Evolutionary conservation across 1,139 yeast genomes (phyloP), one percentile per base, ranked within the genome.

Genomic region (Sugiyamaella xylanicola): DNA sequence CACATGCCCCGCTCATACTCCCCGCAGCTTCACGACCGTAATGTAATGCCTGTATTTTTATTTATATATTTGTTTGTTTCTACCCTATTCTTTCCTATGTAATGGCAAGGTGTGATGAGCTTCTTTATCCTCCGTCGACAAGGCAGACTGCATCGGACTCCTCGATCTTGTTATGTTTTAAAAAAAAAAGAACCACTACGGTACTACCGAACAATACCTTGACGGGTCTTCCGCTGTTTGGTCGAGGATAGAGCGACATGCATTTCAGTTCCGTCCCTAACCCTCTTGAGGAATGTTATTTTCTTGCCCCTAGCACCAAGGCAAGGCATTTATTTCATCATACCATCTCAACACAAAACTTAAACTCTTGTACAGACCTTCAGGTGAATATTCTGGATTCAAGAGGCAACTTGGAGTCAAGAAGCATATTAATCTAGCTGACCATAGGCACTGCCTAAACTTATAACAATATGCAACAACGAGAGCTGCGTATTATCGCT

Each of bases 401-500:
- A 4, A 32, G 15, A 13, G 15, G 13, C 4, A 4, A 32, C 15
- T n/a, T 8, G 37, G 15, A 8, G 37, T 32, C 37, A 8, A 4
- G 9, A 4, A 13, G 13, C 37, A 32, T 32, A 8, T n/a, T 32
- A 13, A 8, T 8, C 15, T 4, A 32, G 37, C 15, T 32, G 37
- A 32, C 8, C 15, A 32, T 4, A 4, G 15, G 37, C 37, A 7
- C 15, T 4, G 42, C 20, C 22, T 5, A 9, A 7, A 17, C 21
- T 5, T 9, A 16, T n/a, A 44, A 2, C 21, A 48, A 3, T 22
- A 69, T 71, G 72, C 59, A 67, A 55, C 76, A 79, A 54, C 90
- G 90, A 70, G 96, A 88, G 71, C 68, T 84, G 44, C 81, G 95
- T 63, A 92, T 93, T 65, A 72, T 83, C 37, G 74, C 93, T 8